Evolutionary conservation across 1,284 basidiomycete genomes (phyloP).

Genomic region (Waitea zeae): DNA sequence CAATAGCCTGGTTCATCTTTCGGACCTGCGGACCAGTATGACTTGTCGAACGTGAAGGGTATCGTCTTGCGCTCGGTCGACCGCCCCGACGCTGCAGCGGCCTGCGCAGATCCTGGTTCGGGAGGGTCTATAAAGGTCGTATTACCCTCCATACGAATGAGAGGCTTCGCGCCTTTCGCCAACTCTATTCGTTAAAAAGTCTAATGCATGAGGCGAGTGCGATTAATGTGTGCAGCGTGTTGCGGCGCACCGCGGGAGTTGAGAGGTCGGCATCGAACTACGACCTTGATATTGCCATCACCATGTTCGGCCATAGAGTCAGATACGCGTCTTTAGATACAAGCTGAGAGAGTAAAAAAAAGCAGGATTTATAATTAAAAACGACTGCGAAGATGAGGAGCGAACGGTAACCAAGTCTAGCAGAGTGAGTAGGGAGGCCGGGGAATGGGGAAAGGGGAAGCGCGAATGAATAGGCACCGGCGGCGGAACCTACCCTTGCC

Average conservation of each 20-base stretch:
- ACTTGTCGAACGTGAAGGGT: slow-evolving; percentile 88
- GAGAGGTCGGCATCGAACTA: slow-evolving; percentile 90
- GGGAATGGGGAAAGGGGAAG: no score
- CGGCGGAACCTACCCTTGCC: no score
- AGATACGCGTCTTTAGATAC: no score
- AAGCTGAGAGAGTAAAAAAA: no score
- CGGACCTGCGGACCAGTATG: slow-evolving; percentile 86
- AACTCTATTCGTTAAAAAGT: slow-evolving; percentile 39
- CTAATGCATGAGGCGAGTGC: slow-evolving; percentile 1
- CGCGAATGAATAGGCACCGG: no score
- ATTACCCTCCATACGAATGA: slow-evolving; percentile 87
- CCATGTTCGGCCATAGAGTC: slow-evolving; percentile 43
- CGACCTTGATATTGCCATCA: slow-evolving; percentile 89
- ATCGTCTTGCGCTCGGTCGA: slow-evolving; percentile 80
- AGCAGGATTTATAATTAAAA: no score
- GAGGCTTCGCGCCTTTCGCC: slow-evolving; percentile 76
- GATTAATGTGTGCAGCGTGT: slow-evolving; percentile 5
- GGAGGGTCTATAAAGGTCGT: slow-evolving; percentile 85
- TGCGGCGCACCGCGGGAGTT: slow-evolving; percentile 67
- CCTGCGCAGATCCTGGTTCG: slow-evolving; percentile 51
- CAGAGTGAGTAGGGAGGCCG: no score
- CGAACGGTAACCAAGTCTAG: no score
- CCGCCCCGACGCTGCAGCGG: slow-evolving; percentile 38
- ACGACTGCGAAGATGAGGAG: no score
- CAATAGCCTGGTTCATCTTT: slow-evolving; percentile 81